These are phyloP conservation scores for Osmanthus fragrans DNA, from an alignment of 257 asterid genomes.

Conservation along the genomic window DNA sequence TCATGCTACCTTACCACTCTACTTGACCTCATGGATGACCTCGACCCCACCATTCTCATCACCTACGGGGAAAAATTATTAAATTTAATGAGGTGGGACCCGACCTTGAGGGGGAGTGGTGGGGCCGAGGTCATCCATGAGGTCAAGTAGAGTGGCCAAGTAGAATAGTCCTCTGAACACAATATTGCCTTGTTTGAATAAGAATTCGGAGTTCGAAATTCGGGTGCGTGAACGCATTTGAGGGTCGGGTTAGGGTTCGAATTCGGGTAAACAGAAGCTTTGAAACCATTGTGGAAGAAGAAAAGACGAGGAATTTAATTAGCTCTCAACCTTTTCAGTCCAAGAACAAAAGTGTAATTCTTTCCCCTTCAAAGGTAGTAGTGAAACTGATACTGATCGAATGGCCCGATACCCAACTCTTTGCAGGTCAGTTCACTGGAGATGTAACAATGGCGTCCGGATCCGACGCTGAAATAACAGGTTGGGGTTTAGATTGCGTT, in stretches of 20 bases:
- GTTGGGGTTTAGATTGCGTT: too few species aligned
- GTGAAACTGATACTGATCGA: neutral
- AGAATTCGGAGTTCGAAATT: slow-evolving; percentile 8
- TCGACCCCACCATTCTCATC: too few species aligned
- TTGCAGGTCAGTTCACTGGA: neutral
- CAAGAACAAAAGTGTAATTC: neutral
- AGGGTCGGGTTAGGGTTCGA: slow-evolving; percentile 27
- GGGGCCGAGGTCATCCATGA: too few species aligned
- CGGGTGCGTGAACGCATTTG: slow-evolving; percentile 6
- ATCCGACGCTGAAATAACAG: neutral
- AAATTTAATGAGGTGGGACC: too few species aligned
- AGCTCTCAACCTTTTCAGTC: neutral
- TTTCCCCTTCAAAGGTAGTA: neutral
- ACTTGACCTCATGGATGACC: too few species aligned
- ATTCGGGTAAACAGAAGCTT: slow-evolving; percentile 45
- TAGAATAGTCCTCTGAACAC: too few species aligned
- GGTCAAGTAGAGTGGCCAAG: too few species aligned
- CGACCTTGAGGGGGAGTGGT: too few species aligned
- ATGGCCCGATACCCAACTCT: neutral
- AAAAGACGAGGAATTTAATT: neutral
- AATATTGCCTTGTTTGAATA: slow-evolving; percentile 37
- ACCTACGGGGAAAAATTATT: too few species aligned
- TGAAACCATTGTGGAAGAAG: slow-evolving; percentile 38
- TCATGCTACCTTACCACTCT: too few species aligned
- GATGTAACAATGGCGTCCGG: neutral